Base-by-base conservation (phyloP, 2,329 filamentous ascomycete species). In the Endoconidiophora polonica region DNA sequence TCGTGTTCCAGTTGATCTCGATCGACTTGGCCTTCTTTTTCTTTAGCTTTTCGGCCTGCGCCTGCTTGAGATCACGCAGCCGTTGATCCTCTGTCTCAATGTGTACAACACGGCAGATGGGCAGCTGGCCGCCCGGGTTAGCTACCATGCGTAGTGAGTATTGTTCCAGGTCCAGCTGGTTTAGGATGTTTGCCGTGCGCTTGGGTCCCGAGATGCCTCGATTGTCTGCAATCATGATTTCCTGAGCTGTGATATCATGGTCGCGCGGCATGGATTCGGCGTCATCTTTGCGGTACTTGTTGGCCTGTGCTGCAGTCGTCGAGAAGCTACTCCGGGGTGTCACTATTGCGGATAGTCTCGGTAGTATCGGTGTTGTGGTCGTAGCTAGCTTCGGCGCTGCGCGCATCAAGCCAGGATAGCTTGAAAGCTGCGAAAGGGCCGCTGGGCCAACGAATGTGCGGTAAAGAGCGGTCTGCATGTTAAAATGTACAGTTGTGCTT, bases 1-100 rank as follows among this genome's bases (percentile, higher is more conserved):
- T 79, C 59, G 94, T 93, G 33, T 81, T 79, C 88, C 88, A 96
- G 63, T 86, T 90, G 58, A 96, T 58, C 66, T 95, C 88, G n/a
- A 95, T 63, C 60, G 81, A 81, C 67, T 95, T 95, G 56, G 68
- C 70, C 36, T 66, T 54, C 56, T 63, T 61, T 54, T 65, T 59
- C 57, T 58, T 57, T 52, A 67, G 65, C 43, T 68, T 67, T 56
- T 60, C 68, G 57, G 65, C 63, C 54, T 67, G 66, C 55, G 65
- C 67, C 54, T 69, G 64, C 54, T 69, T 69, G 40, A 62, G 56
- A 46, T 63, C 61, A 56, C 68, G 63, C 53, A 65, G 63, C 48
- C 61, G 62, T 63, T 56, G 68, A 58, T 59, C 68, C 49, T 73
- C 65, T 1, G 68, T 72, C 43, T 64, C 62, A 57, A 79, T 79